Evolutionary conservation across 2,329 filamentous ascomycete genomes (phyloP).

Genomic region (Phoma sp.): DNA sequence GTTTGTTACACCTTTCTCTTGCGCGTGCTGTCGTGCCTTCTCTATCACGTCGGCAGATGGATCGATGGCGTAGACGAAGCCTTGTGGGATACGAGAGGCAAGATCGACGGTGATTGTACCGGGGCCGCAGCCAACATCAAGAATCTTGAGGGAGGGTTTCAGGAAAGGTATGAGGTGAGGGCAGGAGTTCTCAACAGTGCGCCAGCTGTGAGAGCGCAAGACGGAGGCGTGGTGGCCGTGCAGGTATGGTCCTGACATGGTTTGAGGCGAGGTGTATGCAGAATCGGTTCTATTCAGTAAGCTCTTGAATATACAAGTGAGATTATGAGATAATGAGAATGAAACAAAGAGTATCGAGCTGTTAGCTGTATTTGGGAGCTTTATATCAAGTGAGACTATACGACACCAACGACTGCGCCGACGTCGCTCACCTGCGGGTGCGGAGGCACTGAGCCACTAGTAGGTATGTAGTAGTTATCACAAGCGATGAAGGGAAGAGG

Average conservation of each 20-base stretch:
- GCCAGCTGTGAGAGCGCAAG: constrained; percentile 53
- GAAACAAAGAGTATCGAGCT: neutral
- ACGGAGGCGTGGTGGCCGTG: constrained; percentile 52
- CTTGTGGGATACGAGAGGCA: constrained; percentile 52
- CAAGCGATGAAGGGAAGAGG: neutral
- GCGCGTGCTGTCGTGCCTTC: constrained; percentile 48
- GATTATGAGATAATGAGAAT: neutral
- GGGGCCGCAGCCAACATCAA: constrained; percentile 58
- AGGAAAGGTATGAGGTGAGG: constrained; percentile 48
- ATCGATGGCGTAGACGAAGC: constrained; percentile 55
- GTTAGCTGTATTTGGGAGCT: neutral
- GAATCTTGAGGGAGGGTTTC: constrained; percentile 43
- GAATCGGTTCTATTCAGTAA: neutral
- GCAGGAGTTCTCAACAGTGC: constrained; percentile 54
- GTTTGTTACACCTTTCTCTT: constrained; percentile 46
- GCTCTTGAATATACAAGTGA: neutral
- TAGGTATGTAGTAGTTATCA: neutral
- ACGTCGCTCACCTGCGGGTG: constrained; percentile 7
- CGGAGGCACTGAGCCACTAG: constrained; percentile 11
- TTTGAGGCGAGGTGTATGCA: neutral
- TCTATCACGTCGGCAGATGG: constrained; percentile 52
- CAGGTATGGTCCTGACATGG: constrained; percentile 41
- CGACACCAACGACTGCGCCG: neutral
- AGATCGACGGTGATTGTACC: constrained; percentile 57
- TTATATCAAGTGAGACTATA: neutral